phyloP scores from a whole-genome alignment of 2,329 filamentous ascomycete species.

The Aspergillus fijiensis region DNA sequence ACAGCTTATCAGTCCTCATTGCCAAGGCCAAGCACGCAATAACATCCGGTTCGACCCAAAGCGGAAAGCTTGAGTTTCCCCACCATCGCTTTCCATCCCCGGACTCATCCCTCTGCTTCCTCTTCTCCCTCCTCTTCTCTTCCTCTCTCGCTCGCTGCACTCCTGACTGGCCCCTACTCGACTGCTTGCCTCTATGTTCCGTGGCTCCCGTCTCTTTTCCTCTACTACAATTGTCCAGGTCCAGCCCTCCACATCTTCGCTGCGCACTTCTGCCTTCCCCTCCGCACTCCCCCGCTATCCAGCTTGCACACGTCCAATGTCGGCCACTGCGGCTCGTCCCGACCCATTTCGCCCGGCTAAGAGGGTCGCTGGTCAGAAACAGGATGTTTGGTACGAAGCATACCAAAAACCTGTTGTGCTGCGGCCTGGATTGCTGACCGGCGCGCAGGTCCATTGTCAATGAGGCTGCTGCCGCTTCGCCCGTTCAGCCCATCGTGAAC shows the following conservation, averaged over 20 bases:
- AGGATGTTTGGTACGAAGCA: slow-evolving; percentile 50
- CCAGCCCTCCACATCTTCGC: not conserved
- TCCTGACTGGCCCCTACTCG: not conserved
- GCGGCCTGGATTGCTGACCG: slow-evolving; percentile 14
- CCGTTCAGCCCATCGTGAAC: slow-evolving; percentile 65
- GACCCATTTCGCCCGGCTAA: slow-evolving; percentile 49
- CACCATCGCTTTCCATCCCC: not conserved
- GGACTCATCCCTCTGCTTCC: not conserved
- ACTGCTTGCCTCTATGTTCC: slow-evolving; percentile 11
- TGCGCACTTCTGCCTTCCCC: slow-evolving; percentile 4
- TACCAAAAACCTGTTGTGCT: not conserved
- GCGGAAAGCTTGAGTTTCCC: not conserved
- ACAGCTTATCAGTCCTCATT: not conserved
- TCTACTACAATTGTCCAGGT: slow-evolving; percentile 2
- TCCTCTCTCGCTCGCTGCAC: slow-evolving; percentile 1
- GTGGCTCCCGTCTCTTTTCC: slow-evolving; percentile 3
- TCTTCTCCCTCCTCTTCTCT: slow-evolving; percentile 5
- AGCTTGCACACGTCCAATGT: slow-evolving; percentile 36
- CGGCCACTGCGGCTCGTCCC: slow-evolving; percentile 36
- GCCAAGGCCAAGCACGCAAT: slow-evolving; percentile 5
- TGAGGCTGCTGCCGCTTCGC: slow-evolving; percentile 63
- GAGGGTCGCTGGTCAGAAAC: slow-evolving; percentile 51
- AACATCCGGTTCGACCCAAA: slow-evolving; percentile 4
- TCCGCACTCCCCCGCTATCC: slow-evolving; percentile 21
- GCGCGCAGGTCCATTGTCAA: slow-evolving; percentile 62